Evolutionary conservation across 768 basidiomycete genomes (phyloP), one percentile per base, ranked within the genome.

Genomic region (Strobilomyces echinocephalus): DNA sequence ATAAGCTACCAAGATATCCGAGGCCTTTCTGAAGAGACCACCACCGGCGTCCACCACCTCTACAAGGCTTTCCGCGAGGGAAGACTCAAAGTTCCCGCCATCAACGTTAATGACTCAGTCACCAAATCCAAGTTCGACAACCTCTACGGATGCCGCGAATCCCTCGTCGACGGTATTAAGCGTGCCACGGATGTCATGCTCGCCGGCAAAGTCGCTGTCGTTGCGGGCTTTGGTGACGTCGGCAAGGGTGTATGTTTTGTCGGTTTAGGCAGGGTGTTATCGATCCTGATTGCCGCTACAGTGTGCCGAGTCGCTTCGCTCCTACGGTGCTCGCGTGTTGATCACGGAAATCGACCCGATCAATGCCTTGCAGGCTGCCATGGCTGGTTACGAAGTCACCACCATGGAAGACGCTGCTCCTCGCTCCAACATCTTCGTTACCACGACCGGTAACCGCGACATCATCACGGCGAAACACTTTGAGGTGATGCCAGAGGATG

Each of bases 181-280:
- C 94, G 97, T 68, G 97, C 97, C 55, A 99, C 97, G 59, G 97
- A 99, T 72, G 92, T 99, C 72, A 99, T 99, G 97, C 85, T 99
- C 71, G 97, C 97, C 61, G 97, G 95, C 49, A 99, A 99, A 78
- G 95, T 99, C 60, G 95, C 94, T 49, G 91, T 98, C 60, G 97
- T 99, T 62, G 97, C 97, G 61, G 97, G 97, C 53, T 99, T 87
- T 73, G 97, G 97, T 75, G 97, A 99, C 68, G 97, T 99, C 61
- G 97, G 97, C 63, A 99, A 99, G 75, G 97, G 97, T 53, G 94
- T 97, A 76, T 63, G 93, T 85, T 21, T 24, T 52, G 7, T 20
- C 47, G 12, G 8, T 16, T 40, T 35, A 14, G 34, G 34, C 8
- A 21, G 31, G 8, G 15, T 28, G 24, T 1, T 12, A 12, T 38